Evolutionary conservation across 345 rosid genomes (phyloP).

Genomic region (Ceriops decandra): DNA sequence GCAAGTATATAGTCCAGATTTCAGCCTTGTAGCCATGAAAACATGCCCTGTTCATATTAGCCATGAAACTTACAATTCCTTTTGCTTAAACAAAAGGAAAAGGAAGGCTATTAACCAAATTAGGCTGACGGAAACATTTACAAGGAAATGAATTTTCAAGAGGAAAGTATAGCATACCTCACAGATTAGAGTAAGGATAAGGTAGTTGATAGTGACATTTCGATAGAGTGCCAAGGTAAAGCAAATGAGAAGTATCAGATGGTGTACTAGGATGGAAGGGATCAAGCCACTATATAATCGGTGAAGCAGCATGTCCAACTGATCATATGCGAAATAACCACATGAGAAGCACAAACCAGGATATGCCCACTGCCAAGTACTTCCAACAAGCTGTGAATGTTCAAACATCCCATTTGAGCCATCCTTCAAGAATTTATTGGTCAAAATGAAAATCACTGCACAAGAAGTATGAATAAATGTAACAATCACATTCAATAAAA

Average conservation of each 20-base stretch:
- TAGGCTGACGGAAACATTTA: neutral
- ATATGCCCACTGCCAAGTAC: conserved; percentile 77
- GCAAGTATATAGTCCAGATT: too few species aligned
- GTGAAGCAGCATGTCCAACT: conserved; percentile 82
- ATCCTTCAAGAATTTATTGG: conserved; percentile 43
- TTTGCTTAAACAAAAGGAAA: too few species aligned
- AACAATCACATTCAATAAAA: neutral
- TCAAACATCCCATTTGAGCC: conserved; percentile 58
- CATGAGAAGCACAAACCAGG: conserved; percentile 81
- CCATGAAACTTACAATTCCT: too few species aligned
- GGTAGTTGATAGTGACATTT: conserved; percentile 79
- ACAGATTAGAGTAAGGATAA: conserved; percentile 76
- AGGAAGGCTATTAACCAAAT: neutral
- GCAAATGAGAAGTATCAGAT: conserved; percentile 80
- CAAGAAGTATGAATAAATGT: conserved; percentile 6
- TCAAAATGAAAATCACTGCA: conserved; percentile 70
- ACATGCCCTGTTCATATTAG: too few species aligned
- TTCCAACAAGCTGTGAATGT: conserved; percentile 58
- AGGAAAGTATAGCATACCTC: conserved; percentile 48
- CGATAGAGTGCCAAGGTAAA: conserved; percentile 84
- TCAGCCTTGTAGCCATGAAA: too few species aligned
- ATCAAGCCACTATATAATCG: conserved; percentile 68
- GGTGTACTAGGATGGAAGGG: conserved; percentile 77
- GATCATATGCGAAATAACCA: conserved; percentile 96
- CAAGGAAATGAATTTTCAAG: neutral